phyloP scores from a whole-genome alignment of 441 rosid genomes.

The Dalechampia spathulata region DNA sequence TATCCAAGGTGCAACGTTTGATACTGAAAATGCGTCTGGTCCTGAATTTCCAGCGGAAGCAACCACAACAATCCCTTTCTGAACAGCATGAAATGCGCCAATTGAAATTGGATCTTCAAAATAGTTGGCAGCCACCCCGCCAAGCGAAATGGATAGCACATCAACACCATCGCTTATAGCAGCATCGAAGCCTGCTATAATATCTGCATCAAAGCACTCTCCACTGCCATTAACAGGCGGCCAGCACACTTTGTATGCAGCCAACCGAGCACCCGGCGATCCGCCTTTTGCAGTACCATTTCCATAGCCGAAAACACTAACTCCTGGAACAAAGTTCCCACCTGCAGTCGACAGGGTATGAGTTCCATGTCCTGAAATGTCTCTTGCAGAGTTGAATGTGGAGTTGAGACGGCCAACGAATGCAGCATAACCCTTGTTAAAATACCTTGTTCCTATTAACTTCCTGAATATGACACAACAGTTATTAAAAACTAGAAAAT shows the following conservation, averaged over 20 bases:
- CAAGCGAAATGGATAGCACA: constrained; percentile 60
- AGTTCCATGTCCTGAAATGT: constrained; percentile 43
- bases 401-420: constrained; percentile 19
- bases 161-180: constrained; percentile 67
- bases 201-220: constrained; percentile 52
- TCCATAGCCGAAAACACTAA: constrained; percentile 44
- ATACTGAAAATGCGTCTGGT: constrained; percentile 25
- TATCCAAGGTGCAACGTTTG: constrained; percentile 49
- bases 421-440: constrained; percentile 34
- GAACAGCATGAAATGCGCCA: constrained; percentile 57
- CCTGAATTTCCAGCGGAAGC: constrained; percentile 55
- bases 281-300: constrained; percentile 77
- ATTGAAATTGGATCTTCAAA: constrained; percentile 34
- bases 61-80: constrained; percentile 39
- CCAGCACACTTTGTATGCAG: constrained; percentile 88
- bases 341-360: constrained; percentile 64
- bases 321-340: constrained; percentile 40
- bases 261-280: constrained; percentile 58
- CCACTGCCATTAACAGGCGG: constrained; percentile 25
- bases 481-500: not conserved
- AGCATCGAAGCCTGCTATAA: constrained; percentile 45
- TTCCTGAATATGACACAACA: constrained; percentile 25
- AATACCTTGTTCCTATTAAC: constrained; percentile 54
- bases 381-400: constrained; percentile 22
- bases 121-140: constrained; percentile 26